Base-by-base conservation (phyloP, 495 filamentous ascomycete species). In the Evansstolkia leycettana region DNA sequence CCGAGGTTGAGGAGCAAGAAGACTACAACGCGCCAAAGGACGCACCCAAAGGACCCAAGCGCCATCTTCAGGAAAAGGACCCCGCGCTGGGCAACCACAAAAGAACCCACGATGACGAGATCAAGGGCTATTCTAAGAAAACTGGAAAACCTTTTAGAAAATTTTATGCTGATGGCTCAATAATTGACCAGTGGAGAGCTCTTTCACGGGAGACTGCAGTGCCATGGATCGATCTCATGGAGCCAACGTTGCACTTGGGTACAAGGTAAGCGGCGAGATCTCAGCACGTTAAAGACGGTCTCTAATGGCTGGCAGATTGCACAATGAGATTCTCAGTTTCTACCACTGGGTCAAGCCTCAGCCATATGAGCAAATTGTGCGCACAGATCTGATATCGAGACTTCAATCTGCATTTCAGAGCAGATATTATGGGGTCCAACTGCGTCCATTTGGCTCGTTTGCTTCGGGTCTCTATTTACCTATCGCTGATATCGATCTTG, bases 401-500 rank as follows among this genome's bases (percentile, higher is more conserved):
- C 43, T 84, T 1, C 57, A 72, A 17, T 37, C 42, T 17, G 56
- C 69, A 3, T 68, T 86, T 43, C 59, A 62, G 24, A 57, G 36
- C 13, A 55, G 62, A 9, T 73, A 72, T 43, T 48, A 57, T 3
- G 68, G 73, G 26, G 67, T 74, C 15, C 62, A 77, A 26, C 54
- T 95, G 1, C 64, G 69, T 13, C 65, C 77, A 7, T 98, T 96
- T 57, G 90, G 90, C 11, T 96, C 90, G 0, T 98, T 86, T 46
- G 82, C 84, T 10, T 84, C 84, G 7, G 85, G 84, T 0, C 64
- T 95, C 9, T 96, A 94, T 50, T 70, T 98, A 3, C 90, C 90
- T 0, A 90, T 78, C 1, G 83, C 78, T 3, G 90, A 98, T 55
- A 88, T 98, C 67, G 90, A 98, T 54, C 61, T 96, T 23, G 89